A percentile compares a stretch with the other conserved stretches of the same genome.
These are phyloP conservation scores for Pneumocystis wakefieldiae DNA, from an alignment of 1,139 yeast species.

Conservation along the genomic window DNA sequence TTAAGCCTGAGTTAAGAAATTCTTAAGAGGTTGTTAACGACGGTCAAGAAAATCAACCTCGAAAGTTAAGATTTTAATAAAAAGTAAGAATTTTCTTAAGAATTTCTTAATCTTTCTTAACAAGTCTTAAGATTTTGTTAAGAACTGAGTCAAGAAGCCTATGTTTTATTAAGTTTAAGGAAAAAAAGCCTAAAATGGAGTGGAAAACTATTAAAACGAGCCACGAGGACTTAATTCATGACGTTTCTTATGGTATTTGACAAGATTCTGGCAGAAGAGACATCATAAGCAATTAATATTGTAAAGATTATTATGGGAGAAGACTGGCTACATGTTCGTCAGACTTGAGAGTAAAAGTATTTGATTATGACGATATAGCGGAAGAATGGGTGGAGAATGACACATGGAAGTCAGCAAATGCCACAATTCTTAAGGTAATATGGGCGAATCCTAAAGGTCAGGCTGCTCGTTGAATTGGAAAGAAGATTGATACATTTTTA, in stretches of 20 bases:
- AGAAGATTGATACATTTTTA: neutral
- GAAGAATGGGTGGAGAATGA: conserved; percentile 63
- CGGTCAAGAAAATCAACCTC: too few species aligned
- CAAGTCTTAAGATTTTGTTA: neutral
- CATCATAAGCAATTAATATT: neutral
- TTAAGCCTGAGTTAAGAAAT: too few species aligned
- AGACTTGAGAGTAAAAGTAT: conserved; percentile 81
- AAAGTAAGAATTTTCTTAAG: too few species aligned
- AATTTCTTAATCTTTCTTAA: too few species aligned
- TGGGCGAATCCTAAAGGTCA: conserved; percentile 95
- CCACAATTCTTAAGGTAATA: conserved; percentile 61
- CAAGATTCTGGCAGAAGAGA: conserved; percentile 11
- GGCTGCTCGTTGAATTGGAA: neutral
- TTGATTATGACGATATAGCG: conserved; percentile 33
- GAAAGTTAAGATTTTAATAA: too few species aligned
- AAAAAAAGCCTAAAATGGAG: neutral
- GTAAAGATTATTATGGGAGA: conserved; percentile 56
- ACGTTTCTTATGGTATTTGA: conserved; percentile 51
- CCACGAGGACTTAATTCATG: conserved; percentile 83
- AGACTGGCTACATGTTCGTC: conserved; percentile 85
- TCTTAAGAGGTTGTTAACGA: too few species aligned
- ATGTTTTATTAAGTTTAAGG: too few species aligned
- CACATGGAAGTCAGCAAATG: conserved; percentile 91
- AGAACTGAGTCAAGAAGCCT: too few species aligned
- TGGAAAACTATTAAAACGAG: conserved; percentile 43